Evolutionary conservation across 768 basidiomycete species (phyloP), one percentile per base, ranked within the genome.

Genomic region (Exidia glandulosa): DNA sequence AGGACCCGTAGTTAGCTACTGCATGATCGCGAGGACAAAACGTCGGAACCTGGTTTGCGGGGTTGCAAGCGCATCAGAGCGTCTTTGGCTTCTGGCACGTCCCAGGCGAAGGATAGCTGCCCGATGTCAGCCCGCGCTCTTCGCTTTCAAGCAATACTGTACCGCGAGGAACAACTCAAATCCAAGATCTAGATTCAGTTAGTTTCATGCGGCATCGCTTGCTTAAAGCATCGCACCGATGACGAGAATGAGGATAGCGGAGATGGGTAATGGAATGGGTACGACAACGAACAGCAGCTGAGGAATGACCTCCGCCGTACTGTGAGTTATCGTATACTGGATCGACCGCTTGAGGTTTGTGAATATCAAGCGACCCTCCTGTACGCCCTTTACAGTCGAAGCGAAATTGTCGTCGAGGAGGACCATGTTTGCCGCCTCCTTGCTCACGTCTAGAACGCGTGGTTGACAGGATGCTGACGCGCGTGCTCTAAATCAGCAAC

Each of bases 341-440:
- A 87, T 87, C 2, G 84, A 85, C 3, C 84, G 78, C 68, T 87
- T 87, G 54, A 87, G 71, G 68, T 87, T 87, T 56, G 80, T 80
- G 66, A 87, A 87, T 32, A 86, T 86, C 65, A 82, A 80, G 47
- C 83, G 82, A 48, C 84, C 84, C 69, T 86, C 85, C 0, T 80
- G 78, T 32, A 85, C 84, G 63, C 85, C 85, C 76, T 84, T 84
- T 59, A 87, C 83, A 55, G 82, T 85, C 1, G 84, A 85, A 3
- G 85, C 84, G 64, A 87, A 87, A 65, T 87, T 87, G 67, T 87
- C 85, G 61, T 86, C 82, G 3, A 86, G 76, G 14, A 87, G 73
- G 65, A 87, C 84, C 84, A 87, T 86, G 68, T 87, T 82, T 2
- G 85, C 85, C 2, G 85, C 85, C 69, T 86, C 85, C 66, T 87